Base-by-base conservation (phyloP, 495 filamentous ascomycete genomes). In the Xylaria nigripes region DNA sequence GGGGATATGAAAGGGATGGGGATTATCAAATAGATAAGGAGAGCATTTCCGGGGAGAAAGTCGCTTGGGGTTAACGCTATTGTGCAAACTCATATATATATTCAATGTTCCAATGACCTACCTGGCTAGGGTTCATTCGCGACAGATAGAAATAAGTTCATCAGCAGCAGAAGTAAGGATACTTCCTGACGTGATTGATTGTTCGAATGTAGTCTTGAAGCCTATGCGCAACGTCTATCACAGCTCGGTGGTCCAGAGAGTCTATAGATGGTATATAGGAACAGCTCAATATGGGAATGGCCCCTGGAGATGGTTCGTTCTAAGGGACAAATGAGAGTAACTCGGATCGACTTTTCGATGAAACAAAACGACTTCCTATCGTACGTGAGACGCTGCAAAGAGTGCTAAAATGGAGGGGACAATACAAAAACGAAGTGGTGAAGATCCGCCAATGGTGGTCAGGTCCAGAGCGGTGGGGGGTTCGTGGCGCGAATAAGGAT, bases 41-140 rank as follows among this genome's bases (percentile, higher is more conserved):
- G 36, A 8, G 15, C 5, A 5, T 36, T 18, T 13, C 16, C 16
- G 21, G 12, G 36, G 13, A 27, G 1, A 10, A 15, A n/a, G 36
- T 13, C 27, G 24, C n/a, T 24, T 32, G 2, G 16, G 22, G 15
- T 36, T 13, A 0, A 36, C 21, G 3, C 15, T 6, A 36, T 36
- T 3, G 45, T 19, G 22, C 40, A 52, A 52, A 52, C 50, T 27
- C 50, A 7, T 40, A 45, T 27, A 30, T 52, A 52, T 41, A 22
- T 36, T 23, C n/a, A 25, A 12, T 52, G 19, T 25, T 44, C 4
- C 30, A 36, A 45, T 18, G 10, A 29, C 36, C 27, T 13, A 45
- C 36, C 27, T 13, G 36, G 42, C 50, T 18, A 19, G 3, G 2
- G 42, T 52, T 44, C 18, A 41, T 42, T 36, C 10, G 30, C 9